phyloP scores from a whole-genome alignment of 495 filamentous ascomycete species.

The Penicillium paradoxum region DNA sequence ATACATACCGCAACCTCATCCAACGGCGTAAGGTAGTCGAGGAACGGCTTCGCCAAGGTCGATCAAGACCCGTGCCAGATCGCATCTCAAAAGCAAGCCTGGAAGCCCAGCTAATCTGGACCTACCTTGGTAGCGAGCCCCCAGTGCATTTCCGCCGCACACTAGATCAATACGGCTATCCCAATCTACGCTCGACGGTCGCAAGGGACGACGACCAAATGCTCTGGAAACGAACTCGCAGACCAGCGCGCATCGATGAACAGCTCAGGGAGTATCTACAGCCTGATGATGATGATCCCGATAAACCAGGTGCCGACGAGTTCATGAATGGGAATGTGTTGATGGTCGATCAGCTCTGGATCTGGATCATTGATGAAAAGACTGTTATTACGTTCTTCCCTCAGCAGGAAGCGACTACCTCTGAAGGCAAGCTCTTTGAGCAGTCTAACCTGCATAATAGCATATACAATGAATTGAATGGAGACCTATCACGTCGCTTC shows the following conservation, averaged over 20 bases:
- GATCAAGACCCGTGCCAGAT: constrained; percentile 52
- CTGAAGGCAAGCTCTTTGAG: constrained; percentile 55
- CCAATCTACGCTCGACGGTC: constrained; percentile 55
- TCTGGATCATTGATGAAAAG: constrained; percentile 60
- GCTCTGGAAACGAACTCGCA: constrained; percentile 63
- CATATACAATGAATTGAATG: constrained; percentile 65
- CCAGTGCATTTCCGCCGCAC: constrained; percentile 61
- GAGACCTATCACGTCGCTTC: constrained; percentile 59
- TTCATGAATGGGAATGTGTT: constrained; percentile 56
- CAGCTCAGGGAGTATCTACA: constrained; percentile 20
- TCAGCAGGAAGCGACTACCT: constrained; percentile 35
- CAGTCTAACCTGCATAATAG: constrained; percentile 58
- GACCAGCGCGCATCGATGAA: constrained; percentile 26
- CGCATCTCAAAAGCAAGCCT: constrained; percentile 50
- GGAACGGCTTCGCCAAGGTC: constrained; percentile 49
- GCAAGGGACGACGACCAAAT: constrained; percentile 66
- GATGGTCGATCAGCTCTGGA: constrained; percentile 68
- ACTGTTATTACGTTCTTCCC: constrained; percentile 58
- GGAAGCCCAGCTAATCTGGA: constrained; percentile 59
- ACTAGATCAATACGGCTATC: constrained; percentile 63
- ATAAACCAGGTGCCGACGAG: constrained; percentile 14
- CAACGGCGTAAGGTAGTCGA: constrained; percentile 55
- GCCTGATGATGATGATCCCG: constrained; percentile 15
- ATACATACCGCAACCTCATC: constrained; percentile 58
- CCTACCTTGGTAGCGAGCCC: constrained; percentile 58